phyloP scores from a whole-genome alignment of 1,139 yeast species.

The Candida frijolesensis region DNA sequence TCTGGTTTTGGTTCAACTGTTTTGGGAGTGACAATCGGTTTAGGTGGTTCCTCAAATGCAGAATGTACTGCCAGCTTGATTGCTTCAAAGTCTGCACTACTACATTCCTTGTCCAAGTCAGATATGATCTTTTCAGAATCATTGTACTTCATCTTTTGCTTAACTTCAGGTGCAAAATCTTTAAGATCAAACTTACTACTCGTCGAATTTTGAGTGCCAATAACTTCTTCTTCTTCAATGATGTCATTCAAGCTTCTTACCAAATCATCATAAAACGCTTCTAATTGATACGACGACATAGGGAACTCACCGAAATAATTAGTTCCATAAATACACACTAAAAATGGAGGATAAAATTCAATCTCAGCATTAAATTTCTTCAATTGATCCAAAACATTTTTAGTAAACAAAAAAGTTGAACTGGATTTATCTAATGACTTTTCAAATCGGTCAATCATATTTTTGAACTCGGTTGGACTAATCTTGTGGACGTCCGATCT shows the following conservation, averaged over 20 bases:
- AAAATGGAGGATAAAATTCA: conserved; percentile 25
- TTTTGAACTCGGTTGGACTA: conserved; percentile 18
- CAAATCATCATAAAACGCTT: conserved; percentile 22
- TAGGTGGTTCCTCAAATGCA: conserved; percentile 7
- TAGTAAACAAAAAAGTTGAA: conserved; percentile 18
- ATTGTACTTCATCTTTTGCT: conserved; percentile 18
- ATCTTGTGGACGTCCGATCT: conserved; percentile 20
- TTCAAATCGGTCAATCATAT: conserved; percentile 15
- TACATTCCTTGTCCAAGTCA: conserved; percentile 14
- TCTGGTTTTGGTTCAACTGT: neutral
- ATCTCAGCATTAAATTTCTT: conserved; percentile 20
- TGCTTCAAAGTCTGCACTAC: conserved; percentile 10
- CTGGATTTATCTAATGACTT: conserved; percentile 10
- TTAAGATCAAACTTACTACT: conserved; percentile 24
- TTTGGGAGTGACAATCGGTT: conserved; percentile 4
- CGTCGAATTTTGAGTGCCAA: conserved; percentile 1
- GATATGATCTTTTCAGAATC: conserved; percentile 26
- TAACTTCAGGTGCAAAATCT: conserved; percentile 20
- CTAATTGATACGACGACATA: conserved; percentile 14
- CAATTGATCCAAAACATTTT: conserved; percentile 19
- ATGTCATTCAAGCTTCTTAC: conserved; percentile 21
- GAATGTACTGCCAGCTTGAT: conserved; percentile 8
- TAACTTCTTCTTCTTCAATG: neutral
- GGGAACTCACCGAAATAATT: conserved; percentile 12
- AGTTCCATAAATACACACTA: conserved; percentile 22